Evolutionary conservation across 2,329 filamentous ascomycete genomes (phyloP).

Genomic region (Sporothrix protearum): DNA sequence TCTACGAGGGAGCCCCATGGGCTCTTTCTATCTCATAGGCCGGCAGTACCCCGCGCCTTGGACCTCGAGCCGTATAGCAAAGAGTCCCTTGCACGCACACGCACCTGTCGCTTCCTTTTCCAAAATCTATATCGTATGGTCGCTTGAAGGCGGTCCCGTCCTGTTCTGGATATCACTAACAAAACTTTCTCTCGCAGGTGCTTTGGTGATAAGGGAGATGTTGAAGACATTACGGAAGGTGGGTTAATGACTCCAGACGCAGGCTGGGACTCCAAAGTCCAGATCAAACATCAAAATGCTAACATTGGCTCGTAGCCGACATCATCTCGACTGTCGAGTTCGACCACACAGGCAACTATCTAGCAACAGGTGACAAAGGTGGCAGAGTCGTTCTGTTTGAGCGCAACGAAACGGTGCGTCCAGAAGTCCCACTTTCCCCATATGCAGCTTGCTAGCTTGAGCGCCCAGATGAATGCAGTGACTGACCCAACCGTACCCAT

Average conservation of each 20-base stretch:
- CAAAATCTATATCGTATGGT: background rate
- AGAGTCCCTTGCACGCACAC: background rate
- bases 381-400: constrained; percentile 82
- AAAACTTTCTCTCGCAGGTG: constrained; percentile 58
- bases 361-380: constrained; percentile 86
- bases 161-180: constrained; percentile 28
- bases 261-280: background rate
- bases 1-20: background rate
- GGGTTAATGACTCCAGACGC: constrained; percentile 32
- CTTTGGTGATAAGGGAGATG: constrained; percentile 99
- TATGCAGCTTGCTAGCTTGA: background rate
- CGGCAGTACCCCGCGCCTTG: background rate
- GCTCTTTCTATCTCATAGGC: background rate
- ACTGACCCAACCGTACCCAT: constrained; percentile 34
- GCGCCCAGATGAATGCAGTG: background rate
- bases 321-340: constrained; percentile 92
- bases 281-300: constrained; percentile 12
- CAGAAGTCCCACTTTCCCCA: constrained; percentile 28
- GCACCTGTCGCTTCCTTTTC: background rate
- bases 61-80: background rate
- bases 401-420: constrained; percentile 85
- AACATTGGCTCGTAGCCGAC: constrained; percentile 55
- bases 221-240: constrained; percentile 98
- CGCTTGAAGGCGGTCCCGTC: background rate
- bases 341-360: constrained; percentile 84